Percentiles rank a stretch among this genome's conserved stretches.
Evolutionary conservation across 345 rosid species (phyloP).

Genomic region (Ricinus communis): DNA sequence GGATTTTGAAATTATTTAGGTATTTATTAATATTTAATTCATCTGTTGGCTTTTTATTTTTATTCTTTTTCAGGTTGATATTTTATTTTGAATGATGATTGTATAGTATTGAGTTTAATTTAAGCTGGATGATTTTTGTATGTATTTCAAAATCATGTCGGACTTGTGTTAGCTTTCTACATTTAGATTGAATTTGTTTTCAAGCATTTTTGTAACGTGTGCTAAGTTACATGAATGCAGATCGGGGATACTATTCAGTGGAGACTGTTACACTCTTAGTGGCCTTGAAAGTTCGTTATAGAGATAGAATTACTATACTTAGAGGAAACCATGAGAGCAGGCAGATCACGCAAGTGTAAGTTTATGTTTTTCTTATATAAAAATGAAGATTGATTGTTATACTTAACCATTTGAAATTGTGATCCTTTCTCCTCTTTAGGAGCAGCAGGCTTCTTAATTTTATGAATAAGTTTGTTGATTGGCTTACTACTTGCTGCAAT

Average conservation of each 20-base stretch:
- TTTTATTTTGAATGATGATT: not conserved
- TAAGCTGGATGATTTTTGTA: not conserved
- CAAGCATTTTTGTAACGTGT: constrained; percentile 16
- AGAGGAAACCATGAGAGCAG: constrained; percentile 99
- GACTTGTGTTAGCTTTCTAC: too few species aligned
- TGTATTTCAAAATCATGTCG: not conserved
- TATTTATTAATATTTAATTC: too few species aligned
- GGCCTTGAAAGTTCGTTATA: constrained; percentile 91
- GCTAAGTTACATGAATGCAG: constrained; percentile 48
- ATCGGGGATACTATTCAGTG: constrained; percentile 97
- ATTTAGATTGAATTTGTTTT: not conserved
- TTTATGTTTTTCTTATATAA: not conserved
- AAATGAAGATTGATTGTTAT: not conserved
- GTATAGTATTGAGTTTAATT: not conserved
- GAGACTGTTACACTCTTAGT: constrained; percentile 97
- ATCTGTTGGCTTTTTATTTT: not conserved
- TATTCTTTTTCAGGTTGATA: not conserved
- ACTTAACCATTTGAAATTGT: not conserved
- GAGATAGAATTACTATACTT: constrained; percentile 91
- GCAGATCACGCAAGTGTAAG: constrained; percentile 99
- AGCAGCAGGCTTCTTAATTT: constrained; percentile 2
- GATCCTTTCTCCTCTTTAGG: not conserved
- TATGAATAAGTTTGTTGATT: not conserved
- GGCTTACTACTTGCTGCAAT: not conserved
- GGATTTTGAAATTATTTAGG: too few species aligned